Evolutionary conservation across 2,329 filamentous ascomycete species (phyloP), one percentile per base, ranked within the genome.

Genomic region (Podosphaera leucotricha): DNA sequence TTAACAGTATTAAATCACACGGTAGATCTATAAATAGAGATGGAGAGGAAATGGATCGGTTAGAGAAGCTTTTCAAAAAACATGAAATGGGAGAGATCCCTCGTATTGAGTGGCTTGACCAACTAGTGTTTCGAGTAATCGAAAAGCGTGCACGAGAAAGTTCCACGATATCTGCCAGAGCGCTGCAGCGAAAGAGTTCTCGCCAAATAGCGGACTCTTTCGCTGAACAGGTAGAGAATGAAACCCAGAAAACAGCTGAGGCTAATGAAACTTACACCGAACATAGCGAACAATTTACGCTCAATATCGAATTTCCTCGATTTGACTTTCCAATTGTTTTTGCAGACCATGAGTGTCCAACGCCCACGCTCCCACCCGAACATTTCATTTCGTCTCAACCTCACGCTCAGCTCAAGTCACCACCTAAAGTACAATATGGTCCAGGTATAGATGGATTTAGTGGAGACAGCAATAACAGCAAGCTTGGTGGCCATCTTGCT

Each of bases 81-180:
- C 90, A 95, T 57, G 92, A 98, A 58, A 92, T 94, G 80, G 86
- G 85, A 16, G 90, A 98, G 58, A 87, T 98, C 21, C 77, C 83
- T 0, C 75, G 85, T 15, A 80, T 93, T 41, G 83, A 92, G 54
- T 98, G 90, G 92, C 71, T 98, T 38, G 90, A 98, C 59, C 82
- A 90, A 55, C 70, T 95, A 53, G 86, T 94, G 2, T 98, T 92
- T 58, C 77, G 87, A 36, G 80, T 80, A 43, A 77, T 92, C 47
- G 87, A 93, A 62, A 90, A 81, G 61, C 69, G 75, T 46, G 73
- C 77, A 19, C 58, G 75, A 2, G 68, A 76, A 53, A 72, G 73
- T 10, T 75, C 80, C 30, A 72, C 69, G 52, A 69, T 71, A 36
- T 75, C 75, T 1, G 65, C 73, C 53, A 79, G 72, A 57, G 67